Evolutionary conservation across 352 stramenopile genomes (phyloP).

Genomic region (Phytophthora idaei): DNA sequence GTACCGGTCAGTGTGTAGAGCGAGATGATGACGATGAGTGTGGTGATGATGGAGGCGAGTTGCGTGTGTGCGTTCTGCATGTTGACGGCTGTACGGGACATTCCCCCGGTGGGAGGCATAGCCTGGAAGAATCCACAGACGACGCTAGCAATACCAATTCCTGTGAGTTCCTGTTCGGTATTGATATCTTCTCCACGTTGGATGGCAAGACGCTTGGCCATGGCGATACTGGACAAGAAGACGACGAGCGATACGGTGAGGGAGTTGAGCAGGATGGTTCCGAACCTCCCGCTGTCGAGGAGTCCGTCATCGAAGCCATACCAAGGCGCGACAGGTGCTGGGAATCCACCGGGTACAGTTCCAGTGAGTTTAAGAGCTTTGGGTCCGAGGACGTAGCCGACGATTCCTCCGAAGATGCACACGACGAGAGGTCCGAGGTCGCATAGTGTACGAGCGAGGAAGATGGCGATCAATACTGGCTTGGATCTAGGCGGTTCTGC

Average conservation of each 20-base stretch:
- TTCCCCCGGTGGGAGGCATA: constrained; percentile 87
- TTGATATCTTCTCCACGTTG: constrained; percentile 71
- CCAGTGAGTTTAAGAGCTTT: constrained; percentile 74
- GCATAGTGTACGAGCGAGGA: constrained; percentile 46
- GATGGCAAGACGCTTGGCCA: constrained; percentile 83
- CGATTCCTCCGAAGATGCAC: constrained; percentile 65
- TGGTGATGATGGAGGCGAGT: constrained; percentile 84
- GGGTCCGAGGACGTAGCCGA: constrained; percentile 50
- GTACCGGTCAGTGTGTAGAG: constrained; percentile 85
- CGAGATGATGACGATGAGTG: constrained; percentile 78
- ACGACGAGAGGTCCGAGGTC: constrained; percentile 77
- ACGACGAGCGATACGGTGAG: constrained; percentile 80
- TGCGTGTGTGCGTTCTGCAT: constrained; percentile 84
- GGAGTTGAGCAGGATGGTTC: constrained; percentile 58
- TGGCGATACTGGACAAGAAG: constrained; percentile 90
- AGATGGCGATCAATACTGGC: constrained; percentile 30
- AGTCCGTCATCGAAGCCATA: constrained; percentile 50
- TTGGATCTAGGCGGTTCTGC: constrained; percentile 13
- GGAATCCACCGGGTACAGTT: constrained; percentile 69
- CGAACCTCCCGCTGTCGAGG: constrained; percentile 48
- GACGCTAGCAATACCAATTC: constrained; percentile 84
- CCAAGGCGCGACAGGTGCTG: constrained; percentile 46
- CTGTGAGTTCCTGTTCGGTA: constrained; percentile 86
- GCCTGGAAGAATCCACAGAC: constrained; percentile 81
- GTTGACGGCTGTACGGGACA: constrained; percentile 91